Base-by-base conservation (phyloP, 2,329 filamentous ascomycete species). In the Cladosporium sp. region DNA sequence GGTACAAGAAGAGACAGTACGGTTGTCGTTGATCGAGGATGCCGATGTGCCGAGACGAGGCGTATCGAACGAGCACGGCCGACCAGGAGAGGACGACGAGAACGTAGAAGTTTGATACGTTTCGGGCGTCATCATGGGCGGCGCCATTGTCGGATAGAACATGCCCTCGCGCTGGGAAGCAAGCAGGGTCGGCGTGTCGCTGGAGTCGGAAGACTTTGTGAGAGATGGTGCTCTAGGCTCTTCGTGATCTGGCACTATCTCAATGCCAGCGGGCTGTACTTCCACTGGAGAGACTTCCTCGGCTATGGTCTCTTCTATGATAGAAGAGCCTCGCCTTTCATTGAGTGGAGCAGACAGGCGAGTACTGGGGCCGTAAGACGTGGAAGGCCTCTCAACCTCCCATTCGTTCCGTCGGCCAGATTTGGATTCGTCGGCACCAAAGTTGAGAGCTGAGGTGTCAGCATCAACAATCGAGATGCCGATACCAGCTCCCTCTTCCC, bases 21-120 rank as follows among this genome's bases (percentile, higher is more conserved):
- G 84, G 56, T 85, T 85, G 54, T 90, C 86, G 1, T 80, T 38
- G 85, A 63, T 73, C 0, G 86, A 90, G 1, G 86, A 91, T 5
- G 85, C 82, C 2, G 86, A 83, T 1, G 86, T 90, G 5, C 85
- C 87, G 22, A 89, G 79, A 16, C 84, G 79, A 47, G 86, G 83
- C 1, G 80, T 80, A 55, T 91, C 86, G 49, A 87, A 83, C 0
- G 72, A 75, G 3, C 81, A 83, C 67, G 73, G 86, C 73, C 51
- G 83, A 47, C 85, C 79, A 0, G 86, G 86, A 4, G 86, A 89
- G 1, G 85, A 78, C 13, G 45, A 40, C 2, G 45, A 48, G 62
- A 75, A 74, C 4, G 72, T 69, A 0, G 74, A 76, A 3, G 82
- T 73, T 55, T 80, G 77, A 43, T 79, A 78, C 53, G 80, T 78